Evolutionary conservation across 176 grass and related monocot genomes (phyloP).

Genomic region (Rhynchospora breviuscula): DNA sequence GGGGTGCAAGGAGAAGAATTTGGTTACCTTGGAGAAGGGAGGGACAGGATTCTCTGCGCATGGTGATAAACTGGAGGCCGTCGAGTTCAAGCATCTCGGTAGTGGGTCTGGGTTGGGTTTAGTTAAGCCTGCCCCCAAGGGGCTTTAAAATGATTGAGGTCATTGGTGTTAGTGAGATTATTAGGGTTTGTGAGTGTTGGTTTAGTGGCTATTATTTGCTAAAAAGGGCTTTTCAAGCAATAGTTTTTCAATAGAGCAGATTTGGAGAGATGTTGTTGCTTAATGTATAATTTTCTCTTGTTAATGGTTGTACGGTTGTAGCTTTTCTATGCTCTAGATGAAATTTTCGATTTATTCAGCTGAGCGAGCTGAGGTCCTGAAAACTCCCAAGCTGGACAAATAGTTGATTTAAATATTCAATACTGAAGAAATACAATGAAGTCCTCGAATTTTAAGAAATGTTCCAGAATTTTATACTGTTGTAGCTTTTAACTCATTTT

Average conservation of each 20-base stretch:
- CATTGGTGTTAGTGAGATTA: slow-evolving; percentile 26
- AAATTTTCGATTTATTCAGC: neutral
- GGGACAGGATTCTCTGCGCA: slow-evolving; percentile 85
- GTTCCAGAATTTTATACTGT: neutral
- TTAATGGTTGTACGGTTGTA: neutral
- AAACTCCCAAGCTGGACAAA: neutral
- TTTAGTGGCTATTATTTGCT: neutral
- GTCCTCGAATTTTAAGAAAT: neutral
- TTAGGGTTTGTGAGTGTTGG: neutral
- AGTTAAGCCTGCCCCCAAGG: slow-evolving; percentile 64
- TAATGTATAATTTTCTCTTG: slow-evolving; percentile 5
- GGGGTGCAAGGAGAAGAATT: slow-evolving; percentile 74
- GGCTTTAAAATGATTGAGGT: slow-evolving; percentile 8
- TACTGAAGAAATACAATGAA: neutral
- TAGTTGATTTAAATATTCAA: neutral
- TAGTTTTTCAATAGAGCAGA: neutral
- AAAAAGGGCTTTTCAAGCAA: neutral
- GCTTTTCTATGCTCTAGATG: neutral
- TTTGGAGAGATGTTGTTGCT: neutral
- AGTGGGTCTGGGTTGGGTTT: slow-evolving; percentile 90
- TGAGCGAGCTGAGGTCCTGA: neutral
- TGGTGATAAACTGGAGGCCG: slow-evolving; percentile 60
- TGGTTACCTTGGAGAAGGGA: slow-evolving; percentile 84
- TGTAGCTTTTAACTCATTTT: neutral
- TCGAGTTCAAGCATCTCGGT: slow-evolving; percentile 83